Evolutionary conservation across 108 stramenopile species (phyloP), one percentile per base, ranked within the genome.

Genomic region (Nitzschia inconspicua): DNA sequence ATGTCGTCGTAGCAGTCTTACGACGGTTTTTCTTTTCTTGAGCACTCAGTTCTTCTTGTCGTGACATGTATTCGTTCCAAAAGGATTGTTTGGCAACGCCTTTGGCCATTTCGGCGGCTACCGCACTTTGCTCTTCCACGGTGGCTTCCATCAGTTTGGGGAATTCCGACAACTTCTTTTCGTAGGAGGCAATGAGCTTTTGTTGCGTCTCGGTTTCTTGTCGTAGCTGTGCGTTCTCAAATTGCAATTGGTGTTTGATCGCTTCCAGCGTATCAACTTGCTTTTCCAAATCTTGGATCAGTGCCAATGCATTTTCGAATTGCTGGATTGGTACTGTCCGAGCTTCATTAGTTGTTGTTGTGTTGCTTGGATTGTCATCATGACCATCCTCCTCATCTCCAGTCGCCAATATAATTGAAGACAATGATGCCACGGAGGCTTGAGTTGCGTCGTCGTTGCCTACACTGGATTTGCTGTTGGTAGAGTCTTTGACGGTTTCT

Each of bases 291-390:
- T 54, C 53, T 35, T 54, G 53, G 31, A 54, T 54, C 22, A 54
- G 34, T 25, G 53, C 53, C 23, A 54, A 28, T 25, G 53, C 53
- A 28, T 54, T 54, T 37, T 54, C 53, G 23, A 54, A 54, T n/a
- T 54, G 53, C 23, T 54, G 13, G 8, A 54, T 23, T 23, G 53
- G 53, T 5, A 54, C 53, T n/a, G n/a, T n/a, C n/a, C n/a, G n/a
- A n/a, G n/a, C n/a, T n/a, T n/a, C n/a, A n/a, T n/a, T n/a, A n/a
- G n/a, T n/a, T n/a, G n/a, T n/a, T n/a, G n/a, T n/a, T n/a, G n/a
- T n/a, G n/a, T n/a, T n/a, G n/a, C n/a, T n/a, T n/a, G n/a, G n/a
- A n/a, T n/a, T n/a, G n/a, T n/a, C n/a, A n/a, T n/a, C n/a, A n/a
- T n/a, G n/a, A n/a, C n/a, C n/a, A n/a, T n/a, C n/a, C n/a, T n/a